Evolutionary conservation across 768 basidiomycete genomes (phyloP), one percentile per base, ranked within the genome.

Genomic region (Boletus pseudopeckii): DNA sequence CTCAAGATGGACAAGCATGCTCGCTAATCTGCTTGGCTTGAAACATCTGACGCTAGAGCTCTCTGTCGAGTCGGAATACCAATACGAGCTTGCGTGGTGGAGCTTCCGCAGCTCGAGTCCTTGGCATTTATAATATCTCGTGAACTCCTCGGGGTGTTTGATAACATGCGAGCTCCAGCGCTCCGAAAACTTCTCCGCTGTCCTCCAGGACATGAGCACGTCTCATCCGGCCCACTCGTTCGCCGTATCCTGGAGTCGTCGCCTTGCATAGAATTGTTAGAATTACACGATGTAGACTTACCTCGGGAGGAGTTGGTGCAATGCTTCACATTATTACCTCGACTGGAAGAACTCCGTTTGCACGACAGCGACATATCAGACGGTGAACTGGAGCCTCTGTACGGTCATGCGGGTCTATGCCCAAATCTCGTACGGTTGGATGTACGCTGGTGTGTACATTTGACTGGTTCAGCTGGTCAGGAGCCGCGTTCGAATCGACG

Each of bases 321-420:
- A 17, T 71, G 69, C 54, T 72, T 77, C 60, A 51, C 53, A 17
- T 53, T 67, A 20, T 66, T 82, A 17, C 72, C 75, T 11, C 54
- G 57, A 17, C 63, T 85, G 40, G 71, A 75, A 57, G 76, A 78
- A 49, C 70, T 85, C 17, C 75, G 76, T 49, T 69, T 85, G 37
- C 83, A 84, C 61, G 80, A 82, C 58, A 80, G 79, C 53, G 82
- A 83, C 42, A 78, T 86, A 53, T 66, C 78, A 30, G 79, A 83
- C 60, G 64, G 67, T 17, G 72, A 76, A 20, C 53, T 84, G 10
- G 55, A 62, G 30, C 57, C 66, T 30, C 61, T 83, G 40, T 60
- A 68, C 40, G 76, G 75, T 3, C 71, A 72, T 14, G 59, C 50
- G 7, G 75, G 74, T 13, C 59, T 75, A 14, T 85, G 81, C 54